These are phyloP conservation scores for Lolium rigidum DNA, from an alignment of 176 grass and related monocot genomes.

Conservation along the genomic window DNA sequence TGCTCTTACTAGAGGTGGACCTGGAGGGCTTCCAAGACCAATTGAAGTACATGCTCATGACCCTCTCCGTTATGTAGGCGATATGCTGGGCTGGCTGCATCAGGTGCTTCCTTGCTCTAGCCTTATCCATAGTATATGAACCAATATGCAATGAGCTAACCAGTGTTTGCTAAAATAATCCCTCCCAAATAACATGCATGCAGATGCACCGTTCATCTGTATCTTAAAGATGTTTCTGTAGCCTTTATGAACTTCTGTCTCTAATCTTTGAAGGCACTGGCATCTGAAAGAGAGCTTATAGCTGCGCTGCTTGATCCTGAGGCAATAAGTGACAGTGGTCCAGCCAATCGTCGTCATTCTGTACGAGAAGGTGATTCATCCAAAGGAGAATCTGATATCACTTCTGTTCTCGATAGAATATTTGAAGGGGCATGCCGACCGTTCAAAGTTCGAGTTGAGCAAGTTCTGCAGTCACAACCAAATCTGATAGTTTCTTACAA, in stretches of 20 bases:
- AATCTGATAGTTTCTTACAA: slow-evolving; percentile 87
- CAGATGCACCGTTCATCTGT: background rate
- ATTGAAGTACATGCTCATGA: slow-evolving; percentile 99
- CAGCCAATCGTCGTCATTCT: slow-evolving; percentile 57
- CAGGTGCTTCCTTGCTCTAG: slow-evolving; percentile 65
- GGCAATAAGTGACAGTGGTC: slow-evolving; percentile 69
- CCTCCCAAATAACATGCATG: background rate
- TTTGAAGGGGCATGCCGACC: slow-evolving; percentile 98
- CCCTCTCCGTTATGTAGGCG: slow-evolving; percentile 94
- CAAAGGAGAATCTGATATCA: slow-evolving; percentile 69
- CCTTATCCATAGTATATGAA: slow-evolving; percentile 19
- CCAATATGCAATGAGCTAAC: slow-evolving; percentile 6
- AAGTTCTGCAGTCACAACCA: slow-evolving; percentile 97
- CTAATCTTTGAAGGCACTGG: slow-evolving; percentile 76
- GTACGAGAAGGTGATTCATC: slow-evolving; percentile 63
- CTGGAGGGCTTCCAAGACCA: slow-evolving; percentile 86
- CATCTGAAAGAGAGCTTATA: slow-evolving; percentile 98
- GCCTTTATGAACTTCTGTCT: slow-evolving; percentile 28
- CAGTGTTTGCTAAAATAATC: background rate
- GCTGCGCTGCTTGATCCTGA: slow-evolving; percentile 75
- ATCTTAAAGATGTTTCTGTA: slow-evolving; percentile 6
- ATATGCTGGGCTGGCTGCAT: slow-evolving; percentile 99
- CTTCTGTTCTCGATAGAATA: slow-evolving; percentile 95
- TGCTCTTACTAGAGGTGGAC: slow-evolving; percentile 95
- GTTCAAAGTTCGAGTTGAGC: slow-evolving; percentile 97